These are phyloP conservation scores for Fraxinus paxiana DNA, from an alignment of 305 asterid species.

Conservation along the genomic window DNA sequence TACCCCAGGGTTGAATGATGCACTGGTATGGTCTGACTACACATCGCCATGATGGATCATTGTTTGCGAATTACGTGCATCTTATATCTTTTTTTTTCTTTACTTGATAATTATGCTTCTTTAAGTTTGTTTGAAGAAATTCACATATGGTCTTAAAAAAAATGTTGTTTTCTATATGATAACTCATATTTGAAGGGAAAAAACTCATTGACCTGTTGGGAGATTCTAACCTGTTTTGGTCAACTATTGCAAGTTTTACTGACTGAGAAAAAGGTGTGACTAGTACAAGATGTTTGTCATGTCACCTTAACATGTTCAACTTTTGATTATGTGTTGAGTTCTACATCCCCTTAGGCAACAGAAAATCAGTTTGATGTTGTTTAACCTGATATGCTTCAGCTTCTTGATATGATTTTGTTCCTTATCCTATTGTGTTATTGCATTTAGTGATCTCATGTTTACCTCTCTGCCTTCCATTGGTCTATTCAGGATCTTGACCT, in stretches of 20 bases:
- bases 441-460: constrained; percentile 16
- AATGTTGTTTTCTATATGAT: neutral
- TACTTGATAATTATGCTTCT: neutral
- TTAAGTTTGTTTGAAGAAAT: neutral
- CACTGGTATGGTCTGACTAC: neutral
- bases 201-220: too few relatives aligned
- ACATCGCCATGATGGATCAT: neutral
- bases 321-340: neutral
- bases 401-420: constrained; percentile 8
- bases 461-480: constrained; percentile 18
- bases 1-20: neutral
- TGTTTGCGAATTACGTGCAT: neutral
- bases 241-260: too few relatives aligned
- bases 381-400: constrained; percentile 3
- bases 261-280: neutral
- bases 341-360: neutral
- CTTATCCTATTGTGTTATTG: neutral
- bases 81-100: neutral
- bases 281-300: neutral
- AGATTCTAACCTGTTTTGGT: too few relatives aligned
- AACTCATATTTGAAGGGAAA: neutral
- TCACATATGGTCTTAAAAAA: neutral
- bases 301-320: neutral
- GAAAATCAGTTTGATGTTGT: constrained; percentile 2
- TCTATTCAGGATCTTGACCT: constrained; percentile 67